phyloP scores from a whole-genome alignment of 1,139 yeast species.

The Chernovozyma aurita region DNA sequence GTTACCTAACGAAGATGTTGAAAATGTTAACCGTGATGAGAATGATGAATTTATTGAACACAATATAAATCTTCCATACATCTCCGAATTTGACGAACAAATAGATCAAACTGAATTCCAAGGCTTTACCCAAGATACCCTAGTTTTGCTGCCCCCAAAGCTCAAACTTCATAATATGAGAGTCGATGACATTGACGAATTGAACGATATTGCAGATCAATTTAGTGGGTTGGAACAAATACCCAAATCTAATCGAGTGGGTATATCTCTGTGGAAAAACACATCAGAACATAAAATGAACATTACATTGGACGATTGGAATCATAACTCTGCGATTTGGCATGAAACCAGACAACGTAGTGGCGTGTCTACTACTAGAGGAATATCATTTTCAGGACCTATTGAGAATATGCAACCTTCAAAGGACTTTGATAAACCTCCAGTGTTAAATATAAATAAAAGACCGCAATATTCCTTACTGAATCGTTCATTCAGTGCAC shows the following conservation, averaged over 20 bases:
- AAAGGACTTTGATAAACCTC: too few relatives aligned
- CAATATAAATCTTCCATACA: slow-evolving; percentile 17
- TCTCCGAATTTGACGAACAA: slow-evolving; percentile 24
- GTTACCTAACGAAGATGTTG: not conserved
- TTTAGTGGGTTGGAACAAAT: slow-evolving; percentile 27
- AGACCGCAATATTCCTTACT: slow-evolving; percentile 15
- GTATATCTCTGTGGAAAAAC: slow-evolving; percentile 1
- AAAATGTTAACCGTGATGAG: slow-evolving; percentile 7
- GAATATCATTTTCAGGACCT: not conserved
- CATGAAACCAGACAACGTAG: slow-evolving; percentile 20
- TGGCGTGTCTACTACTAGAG: slow-evolving; percentile 7
- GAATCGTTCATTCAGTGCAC: slow-evolving; percentile 35
- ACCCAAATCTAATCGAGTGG: slow-evolving; percentile 15
- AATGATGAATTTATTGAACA: too few relatives aligned
- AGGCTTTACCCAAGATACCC: slow-evolving; percentile 23
- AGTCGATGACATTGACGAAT: not conserved
- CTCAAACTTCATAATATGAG: not conserved
- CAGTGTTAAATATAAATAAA: too few relatives aligned
- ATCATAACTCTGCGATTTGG: slow-evolving; percentile 21
- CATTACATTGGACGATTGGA: slow-evolving; percentile 33
- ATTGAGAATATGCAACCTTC: too few relatives aligned
- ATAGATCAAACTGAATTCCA: slow-evolving; percentile 17
- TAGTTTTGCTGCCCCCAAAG: not conserved
- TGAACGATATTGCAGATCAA: not conserved
- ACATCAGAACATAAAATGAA: slow-evolving; percentile 8